Evolutionary conservation across 2,329 filamentous ascomycete genomes (phyloP), one percentile per base, ranked within the genome.

Genomic region (Colletotrichum cordylinicola): DNA sequence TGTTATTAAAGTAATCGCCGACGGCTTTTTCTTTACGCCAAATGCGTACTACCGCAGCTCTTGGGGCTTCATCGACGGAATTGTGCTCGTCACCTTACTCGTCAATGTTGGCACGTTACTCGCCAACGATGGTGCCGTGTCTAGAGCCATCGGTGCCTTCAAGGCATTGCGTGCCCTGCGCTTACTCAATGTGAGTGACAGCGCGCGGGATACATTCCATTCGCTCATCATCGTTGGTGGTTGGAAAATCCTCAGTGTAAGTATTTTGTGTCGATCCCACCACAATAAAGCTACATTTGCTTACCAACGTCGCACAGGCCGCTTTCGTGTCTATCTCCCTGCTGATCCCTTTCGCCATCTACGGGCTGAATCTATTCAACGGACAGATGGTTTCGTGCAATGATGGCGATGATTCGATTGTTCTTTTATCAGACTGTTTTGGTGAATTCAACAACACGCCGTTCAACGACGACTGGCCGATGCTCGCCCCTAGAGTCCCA

Each of bases 11-110:
- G 93, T 98, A 71, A 92, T 99, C 80, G 97, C 97, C 0, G 97
- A 99, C 85, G 97, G 97, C 9, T 94, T 98, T 80, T 94, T 98
- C 83, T 98, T 95, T 92, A 98, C 97, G 0, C 97, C 97, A 0
- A 98, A 99, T 84, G 98, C 98, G 4, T 99, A 98, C 82, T 95
- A 98, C 83, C 93, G 97, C 80, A 96, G 96, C 82, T 96, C 96
- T 0, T 99, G 97, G 97, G 98, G 97, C 8, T 93, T 98, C 77
- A 98, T 99, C 78, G 97, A 99, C 82, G 95, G 94, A 1, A 85
- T 98, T 60, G 97, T 99, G 78, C 88, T 99, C 68, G 87, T 98
- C 72, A 98, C 97, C 0, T 90, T 99, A 10, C 98, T 97, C 96
- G 94, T 98, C 82, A 98, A 98, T 81, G 95, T 99, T 66, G 88